Evolutionary conservation across 768 basidiomycete genomes (phyloP).

Genomic region (Floccularia luteovirens): DNA sequence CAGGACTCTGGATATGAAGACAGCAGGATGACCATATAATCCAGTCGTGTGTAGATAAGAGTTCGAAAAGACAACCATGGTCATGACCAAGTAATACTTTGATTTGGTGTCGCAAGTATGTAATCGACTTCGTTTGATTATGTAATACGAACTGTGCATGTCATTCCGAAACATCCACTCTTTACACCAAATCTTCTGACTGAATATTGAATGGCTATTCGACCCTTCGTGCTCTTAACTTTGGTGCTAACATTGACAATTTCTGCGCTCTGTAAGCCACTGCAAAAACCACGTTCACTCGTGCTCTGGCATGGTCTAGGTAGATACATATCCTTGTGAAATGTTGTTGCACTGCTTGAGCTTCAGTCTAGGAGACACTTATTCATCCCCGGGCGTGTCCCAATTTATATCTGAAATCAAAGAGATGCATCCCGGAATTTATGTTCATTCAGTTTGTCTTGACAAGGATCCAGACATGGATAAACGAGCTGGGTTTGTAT

Average conservation of each 20-base stretch:
- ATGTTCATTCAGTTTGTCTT: constrained; percentile 68
- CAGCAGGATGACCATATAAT: too few relatives aligned
- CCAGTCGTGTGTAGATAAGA: too few relatives aligned
- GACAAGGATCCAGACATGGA: constrained; percentile 57
- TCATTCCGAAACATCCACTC: too few relatives aligned
- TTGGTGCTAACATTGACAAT: not conserved
- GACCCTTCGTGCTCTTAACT: too few relatives aligned
- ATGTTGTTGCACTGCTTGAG: constrained; percentile 24
- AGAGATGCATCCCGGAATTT: constrained; percentile 65
- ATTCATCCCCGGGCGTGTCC: constrained; percentile 66
- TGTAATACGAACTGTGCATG: too few relatives aligned
- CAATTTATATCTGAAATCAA: constrained; percentile 53
- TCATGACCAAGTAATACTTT: too few relatives aligned
- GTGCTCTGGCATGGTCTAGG: constrained; percentile 76
- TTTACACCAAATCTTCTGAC: too few relatives aligned
- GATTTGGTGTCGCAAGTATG: too few relatives aligned
- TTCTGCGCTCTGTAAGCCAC: not conserved
- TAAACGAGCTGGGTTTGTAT: constrained; percentile 62
- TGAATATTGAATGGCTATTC: too few relatives aligned
- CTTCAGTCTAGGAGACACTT: constrained; percentile 60
- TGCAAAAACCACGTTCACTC: constrained; percentile 45
- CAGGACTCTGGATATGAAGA: too few relatives aligned
- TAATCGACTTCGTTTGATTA: too few relatives aligned
- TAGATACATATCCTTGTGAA: constrained; percentile 9
- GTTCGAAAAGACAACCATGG: too few relatives aligned